Base-by-base conservation (phyloP, 169 alveolate species). In the Plasmodium coatneyi region DNA sequence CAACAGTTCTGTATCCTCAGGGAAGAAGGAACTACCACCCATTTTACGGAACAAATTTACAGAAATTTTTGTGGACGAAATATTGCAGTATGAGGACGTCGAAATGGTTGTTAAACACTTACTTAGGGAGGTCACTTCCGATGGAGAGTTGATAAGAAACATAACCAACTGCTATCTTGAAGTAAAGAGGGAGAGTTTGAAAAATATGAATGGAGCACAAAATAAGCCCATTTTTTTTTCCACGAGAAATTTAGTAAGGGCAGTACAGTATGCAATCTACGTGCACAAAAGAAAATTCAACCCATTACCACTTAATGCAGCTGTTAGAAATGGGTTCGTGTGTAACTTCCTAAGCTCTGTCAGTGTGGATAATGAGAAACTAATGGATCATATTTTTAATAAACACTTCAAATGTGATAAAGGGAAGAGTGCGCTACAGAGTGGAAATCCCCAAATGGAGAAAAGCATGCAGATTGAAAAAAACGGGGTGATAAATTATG, bases 1-100 rank as follows among this genome's bases (percentile, higher is more conserved):
- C 95, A 98, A 97, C 86, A 98, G 98, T 39, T 98, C 98, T 74
- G 90, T 97, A 86, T 97, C 97, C 22, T 97, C 98, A 32, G 99
- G 99, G 66, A 99, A 99, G 97, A 98, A 99, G 96, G 99, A 99
- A 93, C 96, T 99, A 22, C 99, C 99, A 3, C 91, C 96, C 14
- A 97, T 97, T 78, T 95, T 99, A 60, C 97, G 99, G 71, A 96
- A 97, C 56, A 97, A 98, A 71, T 98, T 99, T 93, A 99, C 99
- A 16, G 99, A 99, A 95, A 96, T 99, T 71, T 98, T 96, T 93
- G 99, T 99, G 0, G 99, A 99, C 89, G 99, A 98, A 92, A 96
- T 98, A 70, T 80, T 70, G 78, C 92, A 89, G 25, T 76, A 80
- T 25, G 96, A 96, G 12, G 97, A 95, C 79, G 82, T 96, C 10